phyloP scores from a whole-genome alignment of 1,284 basidiomycete species.

The Puccinia novopanici region DNA sequence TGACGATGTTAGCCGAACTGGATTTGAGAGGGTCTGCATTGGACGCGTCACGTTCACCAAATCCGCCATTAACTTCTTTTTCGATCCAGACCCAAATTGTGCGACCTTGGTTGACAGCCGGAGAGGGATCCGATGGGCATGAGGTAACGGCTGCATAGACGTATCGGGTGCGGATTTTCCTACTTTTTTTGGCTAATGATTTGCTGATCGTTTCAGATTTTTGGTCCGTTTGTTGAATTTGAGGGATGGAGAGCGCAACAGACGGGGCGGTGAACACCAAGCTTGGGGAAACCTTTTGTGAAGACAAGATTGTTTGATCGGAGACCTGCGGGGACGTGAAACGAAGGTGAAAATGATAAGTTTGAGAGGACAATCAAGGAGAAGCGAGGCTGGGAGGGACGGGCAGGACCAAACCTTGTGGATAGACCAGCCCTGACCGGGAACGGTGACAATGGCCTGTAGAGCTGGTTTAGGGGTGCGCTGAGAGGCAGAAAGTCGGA shows the following conservation, averaged over 20 bases:
- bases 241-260: constrained; percentile 29
- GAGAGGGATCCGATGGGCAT: constrained; percentile 32
- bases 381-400: neutral
- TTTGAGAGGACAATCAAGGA: neutral
- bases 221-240: neutral
- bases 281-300: constrained; percentile 38
- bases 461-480: constrained; percentile 6
- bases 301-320: constrained; percentile 38
- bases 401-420: constrained; percentile 10
- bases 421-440: constrained; percentile 44
- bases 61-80: constrained; percentile 34
- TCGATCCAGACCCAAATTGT: constrained; percentile 44
- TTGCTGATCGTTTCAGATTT: neutral
- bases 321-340: constrained; percentile 19
- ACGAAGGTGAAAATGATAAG: neutral
- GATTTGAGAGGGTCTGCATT: constrained; percentile 16
- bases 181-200: constrained; percentile 11
- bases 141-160: constrained; percentile 39
- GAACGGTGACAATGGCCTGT: constrained; percentile 37
- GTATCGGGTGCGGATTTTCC: constrained; percentile 25
- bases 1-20: constrained; percentile 29
- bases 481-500: constrained; percentile 21
- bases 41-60: constrained; percentile 30
- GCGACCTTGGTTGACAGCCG: constrained; percentile 31
- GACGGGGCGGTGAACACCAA: constrained; percentile 28